Evolutionary conservation across 176 grass and related monocot genomes (phyloP), one percentile per base, ranked within the genome.

Genomic region (Otatea glauca): DNA sequence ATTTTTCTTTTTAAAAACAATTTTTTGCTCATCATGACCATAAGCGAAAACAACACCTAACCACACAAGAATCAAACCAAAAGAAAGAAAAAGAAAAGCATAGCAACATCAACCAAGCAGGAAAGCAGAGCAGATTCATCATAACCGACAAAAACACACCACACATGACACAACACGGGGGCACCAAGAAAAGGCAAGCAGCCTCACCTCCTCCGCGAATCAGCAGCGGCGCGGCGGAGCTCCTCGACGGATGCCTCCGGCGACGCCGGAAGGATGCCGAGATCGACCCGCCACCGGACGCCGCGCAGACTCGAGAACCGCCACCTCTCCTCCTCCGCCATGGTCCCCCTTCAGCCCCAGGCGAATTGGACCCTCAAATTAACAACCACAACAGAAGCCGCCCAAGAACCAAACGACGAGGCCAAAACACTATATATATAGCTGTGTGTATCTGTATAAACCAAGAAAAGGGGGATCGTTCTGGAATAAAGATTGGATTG

Each of bases 241-340:
- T 92, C 86, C 55, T 94, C 91, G 48, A 96, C 83, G 67, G 96
- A 98, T 2, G 93, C 83, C 29, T 75, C 76, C n/a, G 83, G 86
- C 41, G 89, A 85, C 63, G 85, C 87, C 70, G 91, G 93, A 38
- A 99, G 81, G 82, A 99, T 92, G 76, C 91, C 93, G 43, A 99
- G 97, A 96, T 96, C 81, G 77, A 96, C 79, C 70, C 97, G 89
- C 97, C 97, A 99, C 60, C 93, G 88, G 68, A 99, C 85, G 85
- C 96, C 80, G 21, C 93, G 89, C 5, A 99, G 90, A 67, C 70
- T 70, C 64, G 83, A 80, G 81, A 95, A 90, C 58, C 93, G 78
- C 79, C 78, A 51, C 70, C 78, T 66, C 77, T 87, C 83, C 54
- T 78, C 76, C 83, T 79, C 94, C 37, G 78, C 54, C 94, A 94